Evolutionary conservation across 768 basidiomycete species (phyloP).

Genomic region (Agrocybe praecox): DNA sequence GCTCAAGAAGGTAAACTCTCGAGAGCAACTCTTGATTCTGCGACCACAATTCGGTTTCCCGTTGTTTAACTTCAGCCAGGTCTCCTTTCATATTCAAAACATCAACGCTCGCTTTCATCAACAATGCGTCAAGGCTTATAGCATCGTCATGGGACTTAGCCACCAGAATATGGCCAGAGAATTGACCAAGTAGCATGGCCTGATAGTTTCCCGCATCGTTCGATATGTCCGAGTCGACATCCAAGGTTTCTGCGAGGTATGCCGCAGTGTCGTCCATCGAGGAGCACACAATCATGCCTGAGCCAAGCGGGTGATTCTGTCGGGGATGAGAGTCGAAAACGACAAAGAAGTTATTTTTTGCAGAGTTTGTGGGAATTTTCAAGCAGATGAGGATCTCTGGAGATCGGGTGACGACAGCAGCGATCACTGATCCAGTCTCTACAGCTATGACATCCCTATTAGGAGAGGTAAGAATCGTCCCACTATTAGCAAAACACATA

Average conservation of each 20-base stretch:
- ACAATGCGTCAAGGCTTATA: slow-evolving; percentile 2
- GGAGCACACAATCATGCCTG: slow-evolving; percentile 10
- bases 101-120: slow-evolving; percentile 50
- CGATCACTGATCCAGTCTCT: not conserved
- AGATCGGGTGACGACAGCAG: slow-evolving; percentile 2
- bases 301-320: slow-evolving; percentile 9
- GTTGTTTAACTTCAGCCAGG: slow-evolving; percentile 35
- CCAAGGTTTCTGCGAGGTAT: slow-evolving; percentile 6
- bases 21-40: slow-evolving; percentile 11
- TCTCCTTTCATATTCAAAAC: slow-evolving; percentile 45
- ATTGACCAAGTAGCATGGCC: slow-evolving; percentile 61
- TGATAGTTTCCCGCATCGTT: slow-evolving; percentile 57
- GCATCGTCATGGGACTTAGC: slow-evolving; percentile 21
- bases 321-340: slow-evolving; percentile 18
- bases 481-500: not conserved
- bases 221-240: slow-evolving; percentile 46
- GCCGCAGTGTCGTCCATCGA: slow-evolving; percentile 9
- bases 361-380: slow-evolving; percentile 1
- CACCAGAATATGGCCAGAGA: slow-evolving; percentile 58
- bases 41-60: slow-evolving; percentile 20
- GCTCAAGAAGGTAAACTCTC: not conserved
- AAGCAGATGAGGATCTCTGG: slow-evolving; percentile 12
- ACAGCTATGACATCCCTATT: not conserved
- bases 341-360: slow-evolving; percentile 3
- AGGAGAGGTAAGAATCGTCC: not conserved